phyloP scores from a whole-genome alignment of 768 basidiomycete species.

The Russula earlei region DNA sequence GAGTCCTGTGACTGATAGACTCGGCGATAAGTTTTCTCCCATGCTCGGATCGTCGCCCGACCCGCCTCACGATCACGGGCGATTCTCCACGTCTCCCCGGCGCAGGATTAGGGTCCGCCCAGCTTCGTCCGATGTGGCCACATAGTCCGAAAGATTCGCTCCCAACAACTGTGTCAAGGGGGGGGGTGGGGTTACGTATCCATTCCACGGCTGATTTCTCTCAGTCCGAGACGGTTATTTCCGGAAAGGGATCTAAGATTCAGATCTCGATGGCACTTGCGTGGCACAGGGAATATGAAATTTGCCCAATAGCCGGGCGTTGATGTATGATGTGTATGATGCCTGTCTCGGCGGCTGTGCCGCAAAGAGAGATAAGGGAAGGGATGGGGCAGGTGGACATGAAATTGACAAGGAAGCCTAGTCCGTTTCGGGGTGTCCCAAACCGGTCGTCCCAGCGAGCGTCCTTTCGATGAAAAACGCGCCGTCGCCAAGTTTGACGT shows the following conservation, averaged over 20 bases:
- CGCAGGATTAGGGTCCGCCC: background rate
- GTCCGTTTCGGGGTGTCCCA: conserved; percentile 8
- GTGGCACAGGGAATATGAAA: conserved; percentile 16
- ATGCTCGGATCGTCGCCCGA: background rate
- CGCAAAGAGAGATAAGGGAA: conserved; percentile 3
- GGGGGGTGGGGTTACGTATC: conserved; percentile 16
- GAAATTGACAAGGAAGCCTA: conserved; percentile 11
- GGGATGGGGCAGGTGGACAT: conserved; percentile 7
- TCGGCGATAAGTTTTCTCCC: conserved; percentile 5
- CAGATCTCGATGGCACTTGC: conserved; percentile 10
- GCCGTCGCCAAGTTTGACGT: conserved; percentile 16
- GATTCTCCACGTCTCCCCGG: background rate
- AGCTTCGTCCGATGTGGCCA: background rate
- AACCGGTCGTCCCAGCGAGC: conserved; percentile 1
- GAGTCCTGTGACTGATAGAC: conserved; percentile 3
- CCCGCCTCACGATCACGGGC: background rate
- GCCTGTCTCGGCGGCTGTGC: conserved; percentile 14
- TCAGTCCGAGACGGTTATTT: conserved; percentile 11
- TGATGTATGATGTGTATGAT: conserved; percentile 14
- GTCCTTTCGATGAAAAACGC: conserved; percentile 6
- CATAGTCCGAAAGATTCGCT: conserved; percentile 12
- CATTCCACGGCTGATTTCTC: conserved; percentile 9
- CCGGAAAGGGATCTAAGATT: conserved; percentile 13
- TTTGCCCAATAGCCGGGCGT: conserved; percentile 10
- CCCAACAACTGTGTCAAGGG: conserved; percentile 6